Evolutionary conservation across 2,329 filamentous ascomycete species (phyloP).

Genomic region (Stylonectria norvegica): DNA sequence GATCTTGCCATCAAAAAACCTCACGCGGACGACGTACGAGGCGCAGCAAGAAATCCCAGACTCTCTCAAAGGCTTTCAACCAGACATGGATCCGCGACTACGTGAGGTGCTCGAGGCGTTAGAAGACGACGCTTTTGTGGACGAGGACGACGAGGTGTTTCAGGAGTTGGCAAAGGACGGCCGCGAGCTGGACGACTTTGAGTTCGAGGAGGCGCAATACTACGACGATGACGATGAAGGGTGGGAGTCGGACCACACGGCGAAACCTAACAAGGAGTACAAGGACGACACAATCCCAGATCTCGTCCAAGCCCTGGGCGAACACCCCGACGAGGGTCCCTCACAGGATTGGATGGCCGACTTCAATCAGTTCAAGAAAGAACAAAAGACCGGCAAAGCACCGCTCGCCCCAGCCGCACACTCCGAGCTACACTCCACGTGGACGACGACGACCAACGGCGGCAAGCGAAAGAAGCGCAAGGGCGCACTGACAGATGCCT

Average conservation of each 20-base stretch:
- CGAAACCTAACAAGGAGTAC: constrained; percentile 65
- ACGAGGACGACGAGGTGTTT: constrained; percentile 84
- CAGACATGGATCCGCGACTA: constrained; percentile 93
- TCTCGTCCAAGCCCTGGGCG: constrained; percentile 43
- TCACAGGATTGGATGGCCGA: constrained; percentile 86
- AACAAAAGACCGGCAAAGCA: constrained; percentile 52
- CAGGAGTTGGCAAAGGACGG: constrained; percentile 65
- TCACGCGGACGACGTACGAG: constrained; percentile 77
- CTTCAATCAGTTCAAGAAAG: constrained; percentile 92
- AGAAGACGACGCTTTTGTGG: constrained; percentile 93
- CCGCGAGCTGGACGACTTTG: constrained; percentile 70
- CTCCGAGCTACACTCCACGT: constrained; percentile 65
- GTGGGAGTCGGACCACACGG: constrained; percentile 93
- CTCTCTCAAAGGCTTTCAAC: constrained; percentile 87
- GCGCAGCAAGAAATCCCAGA: constrained; percentile 92
- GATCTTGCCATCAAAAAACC: constrained; percentile 74
- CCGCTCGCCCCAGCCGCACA: constrained; percentile 44
- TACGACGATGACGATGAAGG: constrained; percentile 68
- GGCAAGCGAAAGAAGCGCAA: constrained; percentile 91
- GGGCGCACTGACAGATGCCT: constrained; percentile 83
- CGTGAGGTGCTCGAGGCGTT: constrained; percentile 89
- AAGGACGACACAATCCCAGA: constrained; percentile 46
- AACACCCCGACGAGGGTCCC: constrained; percentile 56
- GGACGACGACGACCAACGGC: constrained; percentile 74
- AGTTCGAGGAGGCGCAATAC: constrained; percentile 68